Base-by-base conservation (phyloP, 1,284 basidiomycete genomes). In the Sphagnurus paluster region DNA sequence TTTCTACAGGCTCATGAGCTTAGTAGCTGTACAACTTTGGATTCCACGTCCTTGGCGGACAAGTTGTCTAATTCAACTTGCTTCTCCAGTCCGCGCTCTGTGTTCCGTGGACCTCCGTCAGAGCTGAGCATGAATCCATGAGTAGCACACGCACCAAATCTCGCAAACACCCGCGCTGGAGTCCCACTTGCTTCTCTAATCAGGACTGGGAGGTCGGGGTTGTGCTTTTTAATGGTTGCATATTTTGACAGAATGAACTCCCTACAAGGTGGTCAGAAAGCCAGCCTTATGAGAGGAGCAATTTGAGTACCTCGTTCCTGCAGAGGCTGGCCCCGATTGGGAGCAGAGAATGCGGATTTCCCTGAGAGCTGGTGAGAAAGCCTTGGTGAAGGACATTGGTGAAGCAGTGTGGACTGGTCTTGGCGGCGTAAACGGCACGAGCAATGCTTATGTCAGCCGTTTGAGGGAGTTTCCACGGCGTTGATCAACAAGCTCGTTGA, bases 181-280 rank as follows among this genome's bases (percentile, higher is more conserved):
- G 92, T 91, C 24, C 89, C 92, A 54, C 73, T 75, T n/a, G 93
- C 93, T 72, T 97, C 92, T 54, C 93, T 78, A 60, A 97, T 91
- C 57, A 97, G 67, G 32, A 97, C 79, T 29, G 93, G 94, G 24
- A 97, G 70, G 67, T 95, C 86, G 34, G 93, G 94, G 65, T 97
- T 94, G 64, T 90, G 75, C 56, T 87, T 76, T 74, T 97, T 97
- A 66, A 97, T 80, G 39, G 75, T 60, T 2, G 89, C 84, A 68
- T 97, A 97, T 46, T 82, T 76, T 20, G 87, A 75, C 42, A 86
- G 69, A 64, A 97, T 84, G 72, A 95, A 97, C 70, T 92, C 81
- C 56, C 91, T 93, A 54, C 72, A 77, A 58, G 20, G 24, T 50
- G 47, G 41, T 44, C 36, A 49, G 30, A 9, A 33, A 24, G 44